Percentiles rank a stretch among this genome's conserved stretches.
Evolutionary conservation across 441 rosid species (phyloP).

Genomic region (Dalechampia spathulata): DNA sequence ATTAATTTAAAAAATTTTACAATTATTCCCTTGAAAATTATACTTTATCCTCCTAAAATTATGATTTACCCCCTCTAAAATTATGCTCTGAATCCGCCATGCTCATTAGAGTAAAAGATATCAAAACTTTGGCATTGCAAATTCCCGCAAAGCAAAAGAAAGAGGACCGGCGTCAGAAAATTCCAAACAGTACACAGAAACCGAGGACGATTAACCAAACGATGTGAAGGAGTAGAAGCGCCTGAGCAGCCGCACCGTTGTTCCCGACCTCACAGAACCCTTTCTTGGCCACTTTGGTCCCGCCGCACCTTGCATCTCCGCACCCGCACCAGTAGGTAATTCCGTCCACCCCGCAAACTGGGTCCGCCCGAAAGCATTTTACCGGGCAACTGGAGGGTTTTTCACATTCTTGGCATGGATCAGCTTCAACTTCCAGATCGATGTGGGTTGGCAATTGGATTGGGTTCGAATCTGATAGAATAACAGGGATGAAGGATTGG

Average conservation of each 20-base stretch:
- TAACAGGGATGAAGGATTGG: background rate
- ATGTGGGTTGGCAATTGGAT: constrained; percentile 3
- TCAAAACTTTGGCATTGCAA: no score
- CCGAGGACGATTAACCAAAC: constrained; percentile 68
- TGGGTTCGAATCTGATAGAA: background rate
- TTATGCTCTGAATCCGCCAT: no score
- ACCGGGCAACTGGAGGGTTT: constrained; percentile 42
- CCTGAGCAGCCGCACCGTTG: constrained; percentile 59
- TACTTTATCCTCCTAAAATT: no score
- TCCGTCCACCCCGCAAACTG: constrained; percentile 66
- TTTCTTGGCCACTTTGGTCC: constrained; percentile 43
- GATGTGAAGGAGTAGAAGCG: constrained; percentile 61
- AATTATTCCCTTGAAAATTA: no score
- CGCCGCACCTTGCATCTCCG: constrained; percentile 56
- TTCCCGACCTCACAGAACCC: constrained; percentile 65
- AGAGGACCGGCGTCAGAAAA: constrained; percentile 31
- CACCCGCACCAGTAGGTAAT: constrained; percentile 83
- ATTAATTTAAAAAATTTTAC: no score
- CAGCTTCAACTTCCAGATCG: constrained; percentile 11
- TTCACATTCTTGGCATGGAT: constrained; percentile 20
- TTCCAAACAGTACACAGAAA: constrained; percentile 53
- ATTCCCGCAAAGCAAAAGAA: no score
- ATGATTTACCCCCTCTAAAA: no score
- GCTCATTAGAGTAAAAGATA: no score
- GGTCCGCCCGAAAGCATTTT: constrained; percentile 72